Base-by-base conservation (phyloP, 148 eudicot genomes). In the Heliamphora exappendiculata region DNA sequence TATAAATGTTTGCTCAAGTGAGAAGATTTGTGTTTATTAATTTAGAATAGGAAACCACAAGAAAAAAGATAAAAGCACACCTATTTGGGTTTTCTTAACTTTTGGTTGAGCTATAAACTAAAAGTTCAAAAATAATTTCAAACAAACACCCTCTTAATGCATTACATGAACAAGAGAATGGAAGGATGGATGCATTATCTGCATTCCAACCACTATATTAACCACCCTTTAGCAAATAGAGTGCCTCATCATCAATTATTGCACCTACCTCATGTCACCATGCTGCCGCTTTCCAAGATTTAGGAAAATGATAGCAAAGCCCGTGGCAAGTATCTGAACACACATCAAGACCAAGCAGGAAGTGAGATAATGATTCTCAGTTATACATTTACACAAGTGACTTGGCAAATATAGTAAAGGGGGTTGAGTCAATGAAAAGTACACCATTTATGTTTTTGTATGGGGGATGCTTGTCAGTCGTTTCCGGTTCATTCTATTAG, bases 241-340 rank as follows among this genome's bases (percentile, higher is more conserved):
- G 3, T 45, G 59, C 14, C 34, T 14, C 6, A 36, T 42, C 39
- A 33, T 37, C 59, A 12, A 63, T 63, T 20, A 33, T 47, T 29
- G 45, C 24, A 70, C 79, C 41, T 88, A 96, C 99, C 99, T 96
- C 77, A 82, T 84, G 79, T 96, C 99, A 74, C 99, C 99, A 62
- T 80, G 88, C 77, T 89, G 87, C 14, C 99, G 90, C 75, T 86
- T 82, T 63, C 99, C 99, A 74, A 96, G 98, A 85, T 96, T 96
- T 33, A 86, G 73, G 76, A 91, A 91, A 80, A 96, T 91, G 73
- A 93, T 85, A n/a, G 84, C 85, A 74, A 96, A 96, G 70, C 99
- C 99, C 8, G 99, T 96, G 57, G 88, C 98, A 28, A 96, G 88
- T 86, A 96, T 88, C 99, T 95, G 90, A 78, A 81, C 17, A 74